Evolutionary conservation across 2,329 filamentous ascomycete genomes (phyloP).

Genomic region (Saccharata proteae): DNA sequence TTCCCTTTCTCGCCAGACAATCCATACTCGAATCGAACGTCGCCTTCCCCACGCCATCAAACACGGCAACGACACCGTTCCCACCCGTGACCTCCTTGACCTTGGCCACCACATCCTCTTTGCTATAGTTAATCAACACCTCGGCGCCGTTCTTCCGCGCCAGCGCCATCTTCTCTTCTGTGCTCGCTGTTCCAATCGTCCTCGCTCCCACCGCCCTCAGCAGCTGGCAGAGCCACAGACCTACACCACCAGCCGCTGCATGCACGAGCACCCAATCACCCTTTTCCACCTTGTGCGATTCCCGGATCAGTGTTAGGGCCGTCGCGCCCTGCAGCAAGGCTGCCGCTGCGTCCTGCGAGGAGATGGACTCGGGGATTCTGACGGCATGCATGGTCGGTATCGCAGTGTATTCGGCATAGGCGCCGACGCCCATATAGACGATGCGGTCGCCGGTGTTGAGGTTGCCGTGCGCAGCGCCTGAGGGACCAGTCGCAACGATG

Average conservation of each 20-base stretch:
- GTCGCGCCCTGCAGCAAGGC: constrained; percentile 72
- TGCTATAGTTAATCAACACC: constrained; percentile 56
- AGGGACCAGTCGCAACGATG: constrained; percentile 47
- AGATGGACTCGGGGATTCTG: constrained; percentile 51
- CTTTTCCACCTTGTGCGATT: constrained; percentile 57
- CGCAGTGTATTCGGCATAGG: constrained; percentile 47
- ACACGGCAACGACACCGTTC: constrained; percentile 63
- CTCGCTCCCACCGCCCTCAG: constrained; percentile 60
- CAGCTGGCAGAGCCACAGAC: constrained; percentile 60
- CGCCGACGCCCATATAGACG: constrained; percentile 48
- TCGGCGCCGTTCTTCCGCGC: constrained; percentile 61
- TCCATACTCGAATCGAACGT: constrained; percentile 74
- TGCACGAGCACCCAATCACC: constrained; percentile 77
- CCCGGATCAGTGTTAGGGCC: constrained; percentile 64
- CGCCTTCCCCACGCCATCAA: constrained; percentile 73
- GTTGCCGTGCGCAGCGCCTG: constrained; percentile 56
- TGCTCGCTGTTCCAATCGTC: constrained; percentile 69
- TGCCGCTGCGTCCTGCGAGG: constrained; percentile 53
- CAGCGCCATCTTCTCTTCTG: constrained; percentile 57
- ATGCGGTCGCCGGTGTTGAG: constrained; percentile 58
- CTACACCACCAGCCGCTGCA: constrained; percentile 71
- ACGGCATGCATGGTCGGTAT: constrained; percentile 43
- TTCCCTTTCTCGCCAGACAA: constrained; percentile 64
- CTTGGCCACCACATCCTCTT: constrained; percentile 45
- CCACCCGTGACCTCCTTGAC: constrained; percentile 60